Conservation (phyloP, 2,329 filamentous ascomycete genomes). For the Neopestalotiopsis rosae region DNA sequence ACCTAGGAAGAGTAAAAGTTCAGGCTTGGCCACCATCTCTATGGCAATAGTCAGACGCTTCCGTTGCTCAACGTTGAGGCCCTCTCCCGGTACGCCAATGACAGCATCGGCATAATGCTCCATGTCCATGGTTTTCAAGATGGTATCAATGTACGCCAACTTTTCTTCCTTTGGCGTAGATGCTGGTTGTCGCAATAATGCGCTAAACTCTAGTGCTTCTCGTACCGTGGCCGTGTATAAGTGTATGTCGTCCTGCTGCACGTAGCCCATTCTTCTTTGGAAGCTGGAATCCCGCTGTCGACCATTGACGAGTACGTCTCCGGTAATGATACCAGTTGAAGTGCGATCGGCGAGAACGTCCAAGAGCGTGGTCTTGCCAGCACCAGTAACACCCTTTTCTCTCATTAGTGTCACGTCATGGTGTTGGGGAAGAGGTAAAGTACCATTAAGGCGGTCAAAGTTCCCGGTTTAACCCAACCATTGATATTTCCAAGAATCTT, state of each 20-base stretch:
- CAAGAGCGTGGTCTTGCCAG: constrained; percentile 91
- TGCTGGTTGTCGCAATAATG: constrained; percentile 53
- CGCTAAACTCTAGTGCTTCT: constrained; percentile 53
- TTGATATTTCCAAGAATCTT: constrained; percentile 59
- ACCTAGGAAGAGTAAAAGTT: too few species aligned
- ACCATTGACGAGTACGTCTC: constrained; percentile 62
- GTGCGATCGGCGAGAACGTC: constrained; percentile 86
- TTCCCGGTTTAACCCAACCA: constrained; percentile 93
- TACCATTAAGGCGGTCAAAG: constrained; percentile 84
- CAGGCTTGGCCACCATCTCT: too few species aligned
- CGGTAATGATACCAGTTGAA: constrained; percentile 81
- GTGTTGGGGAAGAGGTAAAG: too few species aligned
- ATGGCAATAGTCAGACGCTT: too few species aligned
- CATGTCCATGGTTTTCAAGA: too few species aligned
- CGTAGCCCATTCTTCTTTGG: not conserved
- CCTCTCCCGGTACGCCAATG: too few species aligned
- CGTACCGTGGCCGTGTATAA: constrained; percentile 41
- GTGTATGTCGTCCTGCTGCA: constrained; percentile 91
- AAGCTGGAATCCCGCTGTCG: constrained; percentile 58
- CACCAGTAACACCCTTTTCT: constrained; percentile 68
- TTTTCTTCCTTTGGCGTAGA: too few species aligned
- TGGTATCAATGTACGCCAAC: too few species aligned
- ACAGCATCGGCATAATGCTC: too few species aligned
- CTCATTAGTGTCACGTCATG: too few species aligned
- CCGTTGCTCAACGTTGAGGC: too few species aligned